Evolutionary conservation across 2,329 filamentous ascomycete species (phyloP).

Genomic region (Elsinoe fawcettii): DNA sequence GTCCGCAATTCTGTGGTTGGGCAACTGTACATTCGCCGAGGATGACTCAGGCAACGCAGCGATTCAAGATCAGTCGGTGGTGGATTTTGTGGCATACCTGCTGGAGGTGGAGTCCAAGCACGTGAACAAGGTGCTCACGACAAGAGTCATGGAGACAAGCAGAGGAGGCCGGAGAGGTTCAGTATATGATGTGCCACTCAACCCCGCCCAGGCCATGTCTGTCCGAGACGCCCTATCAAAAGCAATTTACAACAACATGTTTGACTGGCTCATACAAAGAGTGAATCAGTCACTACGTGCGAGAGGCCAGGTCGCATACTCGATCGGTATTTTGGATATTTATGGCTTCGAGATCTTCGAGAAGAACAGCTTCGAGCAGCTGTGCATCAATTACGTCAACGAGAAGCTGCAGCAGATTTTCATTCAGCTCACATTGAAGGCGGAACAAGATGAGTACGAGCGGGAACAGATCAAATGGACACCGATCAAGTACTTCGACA

Average conservation of each 20-base stretch:
- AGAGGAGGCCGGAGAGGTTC: constrained; percentile 59
- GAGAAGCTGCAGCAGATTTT: constrained; percentile 99
- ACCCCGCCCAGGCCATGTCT: constrained; percentile 74
- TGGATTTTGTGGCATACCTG: constrained; percentile 90
- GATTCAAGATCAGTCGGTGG: constrained; percentile 80
- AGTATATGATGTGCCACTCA: constrained; percentile 68
- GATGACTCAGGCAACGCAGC: constrained; percentile 83
- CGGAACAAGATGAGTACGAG: constrained; percentile 95
- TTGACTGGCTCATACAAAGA: constrained; percentile 95
- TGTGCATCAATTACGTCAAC: constrained; percentile 99
- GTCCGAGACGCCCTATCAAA: constrained; percentile 88
- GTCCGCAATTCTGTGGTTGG: constrained; percentile 83
- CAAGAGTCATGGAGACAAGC: constrained; percentile 71
- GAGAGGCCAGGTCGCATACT: constrained; percentile 65
- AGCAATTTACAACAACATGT: constrained; percentile 95
- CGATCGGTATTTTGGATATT: constrained; percentile 95
- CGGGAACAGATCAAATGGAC: constrained; percentile 97
- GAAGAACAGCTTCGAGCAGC: constrained; percentile 96
- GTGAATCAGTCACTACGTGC: constrained; percentile 84
- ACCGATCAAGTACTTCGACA: constrained; percentile 98
- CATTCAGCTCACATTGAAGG: constrained; percentile 91
- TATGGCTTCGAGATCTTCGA: constrained; percentile 99
- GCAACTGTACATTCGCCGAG: constrained; percentile 85
- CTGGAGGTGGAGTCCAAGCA: constrained; percentile 76
- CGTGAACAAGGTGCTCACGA: constrained; percentile 79